These are phyloP conservation scores for Monosporascus sp. DNA, from an alignment of 2,329 filamentous ascomycete genomes.

Conservation along the genomic window DNA sequence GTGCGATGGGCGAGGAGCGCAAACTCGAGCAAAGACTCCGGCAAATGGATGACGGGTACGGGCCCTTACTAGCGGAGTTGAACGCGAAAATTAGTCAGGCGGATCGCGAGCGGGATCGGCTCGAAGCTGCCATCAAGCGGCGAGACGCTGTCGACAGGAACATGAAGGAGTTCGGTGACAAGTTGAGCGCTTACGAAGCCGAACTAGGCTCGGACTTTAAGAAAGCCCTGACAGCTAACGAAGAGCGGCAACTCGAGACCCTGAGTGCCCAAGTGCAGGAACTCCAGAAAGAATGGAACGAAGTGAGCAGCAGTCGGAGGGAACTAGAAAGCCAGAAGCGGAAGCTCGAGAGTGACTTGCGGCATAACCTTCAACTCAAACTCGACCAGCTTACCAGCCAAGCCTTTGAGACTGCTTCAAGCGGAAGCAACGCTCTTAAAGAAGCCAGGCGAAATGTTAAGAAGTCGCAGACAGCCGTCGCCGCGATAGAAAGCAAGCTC, in stretches of 20 bases:
- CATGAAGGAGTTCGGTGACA: conserved; percentile 70
- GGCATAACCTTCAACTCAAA: conserved; percentile 81
- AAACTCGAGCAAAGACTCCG: conserved; percentile 74
- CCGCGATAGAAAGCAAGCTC: conserved; percentile 63
- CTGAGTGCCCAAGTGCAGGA: conserved; percentile 66
- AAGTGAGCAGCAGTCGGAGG: conserved; percentile 66
- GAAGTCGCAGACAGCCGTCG: conserved; percentile 65
- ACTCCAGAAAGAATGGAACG: conserved; percentile 70
- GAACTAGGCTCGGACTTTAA: conserved; percentile 87
- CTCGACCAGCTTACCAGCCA: conserved; percentile 80
- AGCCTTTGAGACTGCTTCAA: conserved; percentile 62
- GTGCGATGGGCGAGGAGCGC: conserved; percentile 75
- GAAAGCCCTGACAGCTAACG: conserved; percentile 76
- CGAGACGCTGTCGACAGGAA: conserved; percentile 68
- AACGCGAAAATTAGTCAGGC: conserved; percentile 69
- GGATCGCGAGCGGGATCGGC: conserved; percentile 65
- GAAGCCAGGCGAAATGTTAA: conserved; percentile 78
- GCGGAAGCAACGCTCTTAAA: conserved; percentile 62
- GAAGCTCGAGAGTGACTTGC: conserved; percentile 77
- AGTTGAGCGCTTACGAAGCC: conserved; percentile 69
- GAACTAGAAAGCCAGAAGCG: conserved; percentile 78
- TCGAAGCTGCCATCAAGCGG: conserved; percentile 62
- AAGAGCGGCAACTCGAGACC: conserved; percentile 73
- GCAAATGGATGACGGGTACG: conserved; percentile 77
- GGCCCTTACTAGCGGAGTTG: conserved; percentile 72